These are phyloP conservation scores for Gaeumannomyces tritici DNA, from an alignment of 2,329 filamentous ascomycete species.

Conservation along the genomic window DNA sequence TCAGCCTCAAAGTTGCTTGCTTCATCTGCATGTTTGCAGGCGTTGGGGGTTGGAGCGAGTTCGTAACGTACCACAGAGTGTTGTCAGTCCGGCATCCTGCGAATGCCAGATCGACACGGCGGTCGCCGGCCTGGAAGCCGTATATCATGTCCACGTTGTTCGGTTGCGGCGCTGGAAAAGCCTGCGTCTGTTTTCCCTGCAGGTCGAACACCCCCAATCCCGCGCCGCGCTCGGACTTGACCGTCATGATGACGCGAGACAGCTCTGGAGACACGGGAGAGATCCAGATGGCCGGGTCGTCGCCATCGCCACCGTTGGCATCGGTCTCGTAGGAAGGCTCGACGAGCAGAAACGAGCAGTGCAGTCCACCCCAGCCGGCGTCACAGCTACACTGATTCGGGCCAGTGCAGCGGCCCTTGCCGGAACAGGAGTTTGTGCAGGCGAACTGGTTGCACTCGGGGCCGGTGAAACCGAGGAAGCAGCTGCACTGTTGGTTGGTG, in stretches of 20 bases:
- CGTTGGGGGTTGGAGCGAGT: background rate
- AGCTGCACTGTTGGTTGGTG: constrained; percentile 22
- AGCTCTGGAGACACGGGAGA: constrained; percentile 26
- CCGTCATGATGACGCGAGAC: constrained; percentile 42
- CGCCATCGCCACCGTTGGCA: constrained; percentile 31
- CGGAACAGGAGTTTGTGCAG: constrained; percentile 30
- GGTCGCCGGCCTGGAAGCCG: constrained; percentile 30
- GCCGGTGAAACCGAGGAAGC: constrained; percentile 32
- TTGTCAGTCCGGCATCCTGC: constrained; percentile 41
- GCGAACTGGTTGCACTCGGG: constrained; percentile 22
- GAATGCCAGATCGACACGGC: constrained; percentile 36
- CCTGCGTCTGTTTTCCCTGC: constrained; percentile 34
- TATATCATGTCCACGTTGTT: constrained; percentile 48
- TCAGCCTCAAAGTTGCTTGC: too few species aligned
- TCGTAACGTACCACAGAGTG: constrained; percentile 36
- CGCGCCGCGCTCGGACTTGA: constrained; percentile 37
- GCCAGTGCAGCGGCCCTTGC: constrained; percentile 28
- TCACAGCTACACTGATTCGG: constrained; percentile 31
- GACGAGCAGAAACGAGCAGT: constrained; percentile 33
- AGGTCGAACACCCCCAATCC: constrained; percentile 40
- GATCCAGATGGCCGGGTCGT: constrained; percentile 39
- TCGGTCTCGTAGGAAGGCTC: constrained; percentile 31
- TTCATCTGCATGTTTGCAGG: background rate
- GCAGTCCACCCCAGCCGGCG: constrained; percentile 31
- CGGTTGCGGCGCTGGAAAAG: constrained; percentile 32